A percentile compares a stretch with the other conserved stretches of the same genome.
Conservation (phyloP, 176 grass and related monocot genomes). For the Oryza longistaminata region DNA sequence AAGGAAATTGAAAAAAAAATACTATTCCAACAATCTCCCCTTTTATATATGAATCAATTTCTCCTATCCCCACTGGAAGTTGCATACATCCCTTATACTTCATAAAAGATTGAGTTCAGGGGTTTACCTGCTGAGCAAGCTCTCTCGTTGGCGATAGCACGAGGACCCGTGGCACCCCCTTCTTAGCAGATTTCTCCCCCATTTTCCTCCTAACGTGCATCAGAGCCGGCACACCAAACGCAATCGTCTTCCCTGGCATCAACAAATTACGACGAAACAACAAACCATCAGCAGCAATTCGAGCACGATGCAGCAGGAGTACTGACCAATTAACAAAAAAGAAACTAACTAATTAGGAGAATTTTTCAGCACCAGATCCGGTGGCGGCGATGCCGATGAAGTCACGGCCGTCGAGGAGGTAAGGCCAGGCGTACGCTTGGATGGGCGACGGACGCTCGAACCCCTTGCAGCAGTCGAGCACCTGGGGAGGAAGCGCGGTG, state of each 20-base stretch:
- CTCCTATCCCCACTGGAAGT: too few species aligned
- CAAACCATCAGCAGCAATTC: background rate
- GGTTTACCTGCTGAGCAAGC: constrained; percentile 85
- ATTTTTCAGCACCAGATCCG: constrained; percentile 64
- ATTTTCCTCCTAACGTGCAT: constrained; percentile 80
- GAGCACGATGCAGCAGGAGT: background rate
- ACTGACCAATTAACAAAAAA: background rate
- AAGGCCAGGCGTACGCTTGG: constrained; percentile 88
- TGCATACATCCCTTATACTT: background rate
- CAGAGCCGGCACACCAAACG: constrained; percentile 86
- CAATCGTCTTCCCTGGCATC: constrained; percentile 81
- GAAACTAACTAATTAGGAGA: background rate
- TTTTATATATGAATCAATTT: too few species aligned
- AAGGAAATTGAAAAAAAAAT: background rate
- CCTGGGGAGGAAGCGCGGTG: constrained; percentile 59
- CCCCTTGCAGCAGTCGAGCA: constrained; percentile 81
- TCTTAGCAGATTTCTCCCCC: constrained; percentile 58
- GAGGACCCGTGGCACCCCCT: constrained; percentile 67
- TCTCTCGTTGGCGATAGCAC: constrained; percentile 94
- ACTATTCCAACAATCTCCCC: background rate
- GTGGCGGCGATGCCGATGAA: constrained; percentile 95
- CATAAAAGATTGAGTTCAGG: background rate
- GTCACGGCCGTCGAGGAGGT: constrained; percentile 78
- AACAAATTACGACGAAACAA: constrained; percentile 16
- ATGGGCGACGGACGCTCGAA: constrained; percentile 82